Conservation (phyloP, 2,329 filamentous ascomycete genomes). For the Neonectria neomacrospora region DNA sequence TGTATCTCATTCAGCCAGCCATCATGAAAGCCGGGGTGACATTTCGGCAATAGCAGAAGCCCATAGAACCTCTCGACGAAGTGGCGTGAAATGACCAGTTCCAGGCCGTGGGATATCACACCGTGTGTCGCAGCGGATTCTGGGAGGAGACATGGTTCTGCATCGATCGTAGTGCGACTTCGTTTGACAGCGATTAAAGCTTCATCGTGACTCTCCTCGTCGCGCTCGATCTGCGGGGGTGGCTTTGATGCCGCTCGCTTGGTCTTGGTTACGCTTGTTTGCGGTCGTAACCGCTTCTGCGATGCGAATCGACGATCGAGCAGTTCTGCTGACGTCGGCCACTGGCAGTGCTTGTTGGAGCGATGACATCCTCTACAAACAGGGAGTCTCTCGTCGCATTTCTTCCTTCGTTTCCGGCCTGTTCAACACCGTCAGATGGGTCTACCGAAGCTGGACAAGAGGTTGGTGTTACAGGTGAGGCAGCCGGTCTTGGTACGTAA, state of each 20-base stretch:
- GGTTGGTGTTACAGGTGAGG: conserved; percentile 26
- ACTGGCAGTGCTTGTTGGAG: conserved; percentile 23
- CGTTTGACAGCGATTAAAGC: background rate
- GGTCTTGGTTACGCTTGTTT: background rate
- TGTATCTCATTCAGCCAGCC: conserved; percentile 46
- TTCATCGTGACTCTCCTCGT: background rate
- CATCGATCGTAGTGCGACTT: background rate
- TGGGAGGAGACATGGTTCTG: background rate
- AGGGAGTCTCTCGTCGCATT: conserved; percentile 31
- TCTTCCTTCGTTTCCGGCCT: conserved; percentile 36
- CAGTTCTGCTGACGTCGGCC: conserved; percentile 28
- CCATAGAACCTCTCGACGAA: conserved; percentile 36
- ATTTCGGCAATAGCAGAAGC: conserved; percentile 44
- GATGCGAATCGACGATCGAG: conserved; percentile 31
- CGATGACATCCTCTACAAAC: conserved; percentile 24
- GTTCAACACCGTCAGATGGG: background rate
- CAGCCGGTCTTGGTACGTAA: conserved; percentile 36
- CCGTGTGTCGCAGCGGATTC: conserved; percentile 23
- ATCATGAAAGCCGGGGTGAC: conserved; percentile 44
- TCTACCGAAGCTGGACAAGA: no score
- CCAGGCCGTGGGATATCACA: conserved; percentile 27
- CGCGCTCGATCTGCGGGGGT: background rate
- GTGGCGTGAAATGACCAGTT: conserved; percentile 32
- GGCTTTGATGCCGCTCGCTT: background rate
- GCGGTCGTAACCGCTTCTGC: conserved; percentile 23